phyloP scores from a whole-genome alignment of 768 basidiomycete species.

The Suillus discolor region DNA sequence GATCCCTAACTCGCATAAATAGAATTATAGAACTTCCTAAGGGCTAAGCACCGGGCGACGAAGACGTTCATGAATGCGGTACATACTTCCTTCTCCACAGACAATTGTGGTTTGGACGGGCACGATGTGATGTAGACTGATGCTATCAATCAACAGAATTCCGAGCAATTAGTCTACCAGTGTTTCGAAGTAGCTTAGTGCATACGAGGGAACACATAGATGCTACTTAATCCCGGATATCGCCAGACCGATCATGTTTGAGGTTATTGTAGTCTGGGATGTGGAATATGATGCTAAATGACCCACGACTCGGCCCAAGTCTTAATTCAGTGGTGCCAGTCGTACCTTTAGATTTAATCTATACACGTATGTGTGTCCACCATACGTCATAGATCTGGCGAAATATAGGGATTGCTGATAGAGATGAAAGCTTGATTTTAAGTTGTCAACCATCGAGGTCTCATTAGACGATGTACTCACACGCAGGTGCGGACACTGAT shows the following conservation, averaged over 20 bases:
- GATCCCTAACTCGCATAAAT: not conserved
- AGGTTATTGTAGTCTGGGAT: not conserved
- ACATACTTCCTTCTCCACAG: not conserved
- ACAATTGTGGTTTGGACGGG: not conserved
- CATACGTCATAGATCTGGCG: not conserved
- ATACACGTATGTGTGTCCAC: not conserved
- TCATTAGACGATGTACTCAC: not conserved
- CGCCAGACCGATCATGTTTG: not conserved
- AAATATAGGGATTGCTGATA: not conserved
- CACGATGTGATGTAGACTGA: not conserved
- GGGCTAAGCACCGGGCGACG: not conserved
- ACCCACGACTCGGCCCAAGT: not conserved
- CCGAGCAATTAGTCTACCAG: not conserved
- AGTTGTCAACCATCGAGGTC: not conserved
- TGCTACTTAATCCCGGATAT: not conserved
- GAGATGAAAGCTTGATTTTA: not conserved
- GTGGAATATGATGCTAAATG: not conserved
- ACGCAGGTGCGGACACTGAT: not conserved
- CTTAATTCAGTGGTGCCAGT: not conserved
- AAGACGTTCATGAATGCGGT: not conserved
- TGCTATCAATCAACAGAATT: not conserved
- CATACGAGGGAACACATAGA: not conserved
- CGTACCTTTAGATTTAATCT: not conserved
- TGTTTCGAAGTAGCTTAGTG: slow-evolving; percentile 1
- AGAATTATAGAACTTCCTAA: not conserved